phyloP scores from a whole-genome alignment of 1,284 basidiomycete genomes.

The Trametes hirsuta region DNA sequence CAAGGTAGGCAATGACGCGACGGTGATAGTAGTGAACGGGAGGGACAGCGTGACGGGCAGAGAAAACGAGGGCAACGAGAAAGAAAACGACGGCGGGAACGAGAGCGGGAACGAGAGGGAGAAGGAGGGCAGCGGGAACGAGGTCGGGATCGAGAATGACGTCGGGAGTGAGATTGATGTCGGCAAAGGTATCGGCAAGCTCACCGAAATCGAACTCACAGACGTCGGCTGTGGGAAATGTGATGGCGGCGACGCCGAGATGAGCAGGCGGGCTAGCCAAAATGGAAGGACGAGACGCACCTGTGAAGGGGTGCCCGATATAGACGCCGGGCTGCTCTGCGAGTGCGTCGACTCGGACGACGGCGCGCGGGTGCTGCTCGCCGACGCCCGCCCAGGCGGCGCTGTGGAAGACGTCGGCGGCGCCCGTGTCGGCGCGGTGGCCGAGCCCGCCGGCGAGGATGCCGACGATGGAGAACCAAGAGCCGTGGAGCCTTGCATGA shows the following conservation, averaged over 20 bases:
- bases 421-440: neutral
- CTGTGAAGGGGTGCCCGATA: neutral
- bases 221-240: neutral
- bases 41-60: neutral
- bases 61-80: neutral
- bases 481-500: constrained; percentile 3
- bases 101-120: neutral
- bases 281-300: neutral
- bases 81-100: neutral
- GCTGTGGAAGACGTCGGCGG: no score
- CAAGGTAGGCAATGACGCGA: neutral
- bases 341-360: neutral
- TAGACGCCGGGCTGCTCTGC: neutral
- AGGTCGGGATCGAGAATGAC: neutral
- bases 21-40: neutral
- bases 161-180: constrained; percentile 3
- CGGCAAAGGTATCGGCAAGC: constrained; percentile 2
- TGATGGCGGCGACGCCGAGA: neutral
- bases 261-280: neutral
- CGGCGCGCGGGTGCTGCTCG: neutral
- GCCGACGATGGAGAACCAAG: constrained; percentile 1
- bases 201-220: constrained; percentile 5
- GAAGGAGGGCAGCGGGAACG: neutral
- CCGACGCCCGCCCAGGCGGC: neutral
- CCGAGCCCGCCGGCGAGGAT: neutral